Percentiles rank a stretch among this genome's conserved stretches.
Conservation (phyloP, 768 basidiomycete species). For the Tricholoma hemisulphureum region DNA sequence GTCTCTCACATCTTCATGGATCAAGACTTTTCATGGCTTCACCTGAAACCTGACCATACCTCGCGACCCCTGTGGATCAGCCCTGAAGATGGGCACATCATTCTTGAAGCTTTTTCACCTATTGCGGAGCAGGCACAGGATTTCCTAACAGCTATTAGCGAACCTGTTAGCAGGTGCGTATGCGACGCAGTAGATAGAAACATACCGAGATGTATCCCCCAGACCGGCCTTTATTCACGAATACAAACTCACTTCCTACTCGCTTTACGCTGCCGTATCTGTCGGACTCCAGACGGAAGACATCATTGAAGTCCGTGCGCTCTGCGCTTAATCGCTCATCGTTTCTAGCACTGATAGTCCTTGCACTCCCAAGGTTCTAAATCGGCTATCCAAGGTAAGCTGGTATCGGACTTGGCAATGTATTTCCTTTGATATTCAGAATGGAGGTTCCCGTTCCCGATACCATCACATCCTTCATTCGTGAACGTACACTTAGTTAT, state of each 20-base stretch:
- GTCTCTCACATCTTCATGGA: slow-evolving; percentile 83
- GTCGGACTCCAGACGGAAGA: slow-evolving; percentile 97
- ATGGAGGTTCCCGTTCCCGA: slow-evolving; percentile 88
- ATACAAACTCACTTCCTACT: slow-evolving; percentile 98
- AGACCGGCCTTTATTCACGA: slow-evolving; percentile 99
- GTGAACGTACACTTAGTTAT: slow-evolving; percentile 91
- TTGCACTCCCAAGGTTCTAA: slow-evolving; percentile 57
- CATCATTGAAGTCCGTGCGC: slow-evolving; percentile 85
- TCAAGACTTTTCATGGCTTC: slow-evolving; percentile 83
- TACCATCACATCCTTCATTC: slow-evolving; percentile 80
- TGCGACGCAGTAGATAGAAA: slow-evolving; percentile 25
- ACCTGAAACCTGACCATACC: slow-evolving; percentile 86
- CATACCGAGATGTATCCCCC: slow-evolving; percentile 20
- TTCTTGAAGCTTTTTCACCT: slow-evolving; percentile 95
- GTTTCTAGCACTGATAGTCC: slow-evolving; percentile 27
- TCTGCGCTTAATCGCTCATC: slow-evolving; percentile 24
- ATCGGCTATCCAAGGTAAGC: slow-evolving; percentile 73
- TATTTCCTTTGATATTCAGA: not conserved
- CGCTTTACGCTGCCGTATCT: slow-evolving; percentile 96
- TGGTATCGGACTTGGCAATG: not conserved
- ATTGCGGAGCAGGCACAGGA: slow-evolving; percentile 99
- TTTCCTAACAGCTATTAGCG: slow-evolving; percentile 95
- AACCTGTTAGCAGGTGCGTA: slow-evolving; percentile 95
- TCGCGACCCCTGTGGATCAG: slow-evolving; percentile 96
- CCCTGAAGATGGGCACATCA: slow-evolving; percentile 88